A percentile compares a stretch with the other conserved stretches of the same genome.
These are phyloP conservation scores for Geotrichum aggregatum DNA, from an alignment of 1,139 yeast genomes.

Conservation along the genomic window DNA sequence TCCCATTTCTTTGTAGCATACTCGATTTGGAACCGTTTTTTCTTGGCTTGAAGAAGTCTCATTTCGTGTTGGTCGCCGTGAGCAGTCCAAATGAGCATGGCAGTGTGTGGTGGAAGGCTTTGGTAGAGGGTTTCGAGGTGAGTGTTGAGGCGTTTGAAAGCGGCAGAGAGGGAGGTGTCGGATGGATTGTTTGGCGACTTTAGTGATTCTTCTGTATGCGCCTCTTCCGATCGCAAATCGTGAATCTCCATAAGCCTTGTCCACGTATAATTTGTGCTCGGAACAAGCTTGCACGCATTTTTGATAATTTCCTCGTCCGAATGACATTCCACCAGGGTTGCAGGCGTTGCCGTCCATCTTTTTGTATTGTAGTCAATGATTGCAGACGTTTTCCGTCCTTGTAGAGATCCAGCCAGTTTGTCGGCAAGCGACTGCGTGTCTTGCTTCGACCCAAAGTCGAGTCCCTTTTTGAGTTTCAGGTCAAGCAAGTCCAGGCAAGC, in stretches of 20 bases:
- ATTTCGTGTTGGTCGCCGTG: conserved; percentile 58
- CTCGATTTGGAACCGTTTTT: conserved; percentile 42
- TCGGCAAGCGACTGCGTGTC: conserved; percentile 24
- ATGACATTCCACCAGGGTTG: conserved; percentile 44
- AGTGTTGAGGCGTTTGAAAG: conserved; percentile 41
- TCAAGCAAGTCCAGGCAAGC: conserved; percentile 78
- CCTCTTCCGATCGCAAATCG: conserved; percentile 36
- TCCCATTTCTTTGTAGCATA: conserved; percentile 44
- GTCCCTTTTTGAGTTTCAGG: conserved; percentile 63
- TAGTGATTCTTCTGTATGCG: conserved; percentile 23
- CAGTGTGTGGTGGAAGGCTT: conserved; percentile 53
- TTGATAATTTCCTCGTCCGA: conserved; percentile 58
- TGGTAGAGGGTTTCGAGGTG: conserved; percentile 51
- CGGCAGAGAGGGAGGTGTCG: conserved; percentile 24
- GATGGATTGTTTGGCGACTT: too few relatives aligned
- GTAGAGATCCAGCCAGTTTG: conserved; percentile 21
- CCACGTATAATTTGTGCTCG: conserved; percentile 47
- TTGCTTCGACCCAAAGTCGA: conserved; percentile 51
- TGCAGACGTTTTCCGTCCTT: conserved; percentile 29
- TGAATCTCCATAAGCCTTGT: conserved; percentile 58
- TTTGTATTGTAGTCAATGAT: conserved; percentile 40
- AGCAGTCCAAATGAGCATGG: conserved; percentile 60
- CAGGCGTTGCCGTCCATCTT: conserved; percentile 36
- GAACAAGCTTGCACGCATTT: conserved; percentile 36
- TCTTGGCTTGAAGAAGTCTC: conserved; percentile 46